These are phyloP conservation scores for Tilletia indica DNA, from an alignment of 1,284 basidiomycete species.

Conservation along the genomic window DNA sequence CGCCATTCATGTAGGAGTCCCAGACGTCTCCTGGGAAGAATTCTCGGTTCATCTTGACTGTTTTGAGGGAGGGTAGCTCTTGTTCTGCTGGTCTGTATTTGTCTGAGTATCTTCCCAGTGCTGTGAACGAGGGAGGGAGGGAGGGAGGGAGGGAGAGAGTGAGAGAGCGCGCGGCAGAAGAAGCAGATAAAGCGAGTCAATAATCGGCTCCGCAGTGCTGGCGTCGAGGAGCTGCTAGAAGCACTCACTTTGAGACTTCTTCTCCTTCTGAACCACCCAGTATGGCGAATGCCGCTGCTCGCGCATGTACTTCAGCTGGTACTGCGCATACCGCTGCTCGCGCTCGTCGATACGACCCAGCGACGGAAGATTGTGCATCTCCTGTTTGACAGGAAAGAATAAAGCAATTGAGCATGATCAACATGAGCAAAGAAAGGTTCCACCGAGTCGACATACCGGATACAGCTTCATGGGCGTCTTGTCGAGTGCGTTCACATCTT, in stretches of 20 bases:
- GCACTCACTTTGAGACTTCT: constrained; percentile 15
- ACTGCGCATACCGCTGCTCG: constrained; percentile 36
- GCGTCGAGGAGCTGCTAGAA: neutral
- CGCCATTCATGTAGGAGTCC: constrained; percentile 49
- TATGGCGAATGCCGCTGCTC: constrained; percentile 39
- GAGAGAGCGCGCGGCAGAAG: neutral
- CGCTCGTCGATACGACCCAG: constrained; percentile 34
- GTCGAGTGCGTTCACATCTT: constrained; percentile 35
- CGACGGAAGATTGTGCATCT: constrained; percentile 11
- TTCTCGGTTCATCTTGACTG: constrained; percentile 40
- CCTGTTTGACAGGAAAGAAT: constrained; percentile 10
- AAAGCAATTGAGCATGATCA: constrained; percentile 6
- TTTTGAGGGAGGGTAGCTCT: constrained; percentile 37
- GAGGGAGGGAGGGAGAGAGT: neutral
- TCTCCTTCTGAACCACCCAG: constrained; percentile 29
- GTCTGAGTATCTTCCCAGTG: constrained; percentile 46
- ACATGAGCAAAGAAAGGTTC: no score
- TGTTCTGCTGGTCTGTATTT: constrained; percentile 42
- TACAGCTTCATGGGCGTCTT: constrained; percentile 41
- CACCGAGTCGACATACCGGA: constrained; percentile 22
- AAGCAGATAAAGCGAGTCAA: no score
- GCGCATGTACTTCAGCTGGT: constrained; percentile 37
- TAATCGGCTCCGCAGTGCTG: no score
- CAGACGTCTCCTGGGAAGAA: constrained; percentile 50
- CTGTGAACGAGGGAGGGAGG: constrained; percentile 17